Conservation (phyloP, 2,329 filamentous ascomycete species). For the Domatiomyces catenatus region DNA sequence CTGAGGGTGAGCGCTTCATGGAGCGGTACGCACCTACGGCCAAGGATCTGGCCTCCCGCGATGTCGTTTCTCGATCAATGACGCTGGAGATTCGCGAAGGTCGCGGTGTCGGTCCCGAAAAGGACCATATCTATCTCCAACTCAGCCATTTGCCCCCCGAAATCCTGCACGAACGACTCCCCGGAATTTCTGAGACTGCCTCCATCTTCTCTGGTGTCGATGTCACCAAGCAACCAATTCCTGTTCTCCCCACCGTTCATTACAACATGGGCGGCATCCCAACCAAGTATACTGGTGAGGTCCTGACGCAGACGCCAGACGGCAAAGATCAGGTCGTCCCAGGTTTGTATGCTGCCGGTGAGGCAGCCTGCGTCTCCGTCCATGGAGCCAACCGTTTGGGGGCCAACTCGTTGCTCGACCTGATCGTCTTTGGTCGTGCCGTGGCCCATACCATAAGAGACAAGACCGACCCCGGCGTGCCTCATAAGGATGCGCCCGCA, state of each 20-base stretch:
- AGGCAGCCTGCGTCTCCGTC: constrained; percentile 93
- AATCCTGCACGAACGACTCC: constrained; percentile 86
- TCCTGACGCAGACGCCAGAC: constrained; percentile 68
- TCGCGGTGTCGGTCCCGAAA: constrained; percentile 88
- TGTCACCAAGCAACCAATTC: constrained; percentile 91
- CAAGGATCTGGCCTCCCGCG: constrained; percentile 91
- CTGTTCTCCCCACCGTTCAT: constrained; percentile 89
- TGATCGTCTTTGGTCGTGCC: constrained; percentile 94
- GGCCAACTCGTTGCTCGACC: constrained; percentile 93
- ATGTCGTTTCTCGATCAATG: constrained; percentile 96
- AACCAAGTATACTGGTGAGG: constrained; percentile 92
- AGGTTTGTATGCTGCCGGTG: constrained; percentile 89
- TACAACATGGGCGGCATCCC: constrained; percentile 99
- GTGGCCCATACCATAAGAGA: constrained; percentile 95
- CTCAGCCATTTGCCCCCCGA: constrained; percentile 87
- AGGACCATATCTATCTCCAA: constrained; percentile 98
- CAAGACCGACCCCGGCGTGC: constrained; percentile 70
- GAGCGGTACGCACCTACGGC: constrained; percentile 94
- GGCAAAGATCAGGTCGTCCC: constrained; percentile 89
- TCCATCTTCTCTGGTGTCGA: constrained; percentile 96
- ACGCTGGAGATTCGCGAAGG: constrained; percentile 96
- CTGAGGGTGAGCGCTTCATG: constrained; percentile 98
- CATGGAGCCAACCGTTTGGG: constrained; percentile 96
- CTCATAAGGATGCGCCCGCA: constrained; percentile 62
- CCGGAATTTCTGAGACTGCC: constrained; percentile 95